Percentiles rank a stretch among this genome's conserved stretches.
Evolutionary conservation across 75 land plant genomes (phyloP).

Genomic region (Selaginella tamariscina): DNA sequence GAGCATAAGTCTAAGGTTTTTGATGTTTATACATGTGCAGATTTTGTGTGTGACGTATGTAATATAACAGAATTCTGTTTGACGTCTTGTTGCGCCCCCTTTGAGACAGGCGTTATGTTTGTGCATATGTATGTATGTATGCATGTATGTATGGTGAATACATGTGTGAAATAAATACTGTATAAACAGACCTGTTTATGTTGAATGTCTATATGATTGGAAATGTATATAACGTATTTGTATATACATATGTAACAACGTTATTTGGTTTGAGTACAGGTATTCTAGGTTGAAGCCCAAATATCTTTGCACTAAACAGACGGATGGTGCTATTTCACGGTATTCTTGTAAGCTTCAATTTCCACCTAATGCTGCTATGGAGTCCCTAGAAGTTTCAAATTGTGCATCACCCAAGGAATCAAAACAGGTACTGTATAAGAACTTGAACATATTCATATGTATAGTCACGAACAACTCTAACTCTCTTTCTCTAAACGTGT

Average conservation of each 20-base stretch:
- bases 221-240: not conserved
- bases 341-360: constrained; percentile 97
- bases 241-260: not conserved
- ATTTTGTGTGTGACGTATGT: no score
- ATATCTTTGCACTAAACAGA: constrained; percentile 71
- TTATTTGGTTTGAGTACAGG: constrained; percentile 37
- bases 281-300: constrained; percentile 92
- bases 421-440: constrained; percentile 53
- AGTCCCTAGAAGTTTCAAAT: constrained; percentile 76
- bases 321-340: constrained; percentile 51
- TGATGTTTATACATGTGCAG: no score
- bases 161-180: no score
- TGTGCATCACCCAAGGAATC: constrained; percentile 82
- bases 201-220: no score
- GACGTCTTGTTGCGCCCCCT: no score
- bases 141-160: no score
- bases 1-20: no score
- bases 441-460: not conserved
- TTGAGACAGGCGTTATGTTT: no score
- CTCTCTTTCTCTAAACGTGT: no score
- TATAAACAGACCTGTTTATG: no score
- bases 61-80: no score
- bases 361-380: constrained; percentile 98
- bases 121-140: no score
- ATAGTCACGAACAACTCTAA: not conserved